These are phyloP conservation scores for Lasiodiplodia sp. DNA, from an alignment of 2,329 filamentous ascomycete species.

Conservation along the genomic window DNA sequence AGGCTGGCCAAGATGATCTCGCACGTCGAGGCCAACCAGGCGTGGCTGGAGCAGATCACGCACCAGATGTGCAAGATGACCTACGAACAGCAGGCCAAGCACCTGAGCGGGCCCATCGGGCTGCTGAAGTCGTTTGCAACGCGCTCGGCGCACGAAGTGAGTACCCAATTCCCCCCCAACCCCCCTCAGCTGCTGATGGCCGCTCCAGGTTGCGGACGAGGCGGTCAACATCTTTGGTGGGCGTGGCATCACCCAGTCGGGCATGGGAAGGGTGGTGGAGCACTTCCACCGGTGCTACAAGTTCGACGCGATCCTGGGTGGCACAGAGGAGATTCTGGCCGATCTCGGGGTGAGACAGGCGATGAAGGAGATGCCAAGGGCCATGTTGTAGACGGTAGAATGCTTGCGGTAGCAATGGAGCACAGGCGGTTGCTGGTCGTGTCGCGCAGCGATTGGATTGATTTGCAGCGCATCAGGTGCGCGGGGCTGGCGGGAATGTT, in stretches of 20 bases:
- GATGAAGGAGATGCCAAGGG: constrained; percentile 83
- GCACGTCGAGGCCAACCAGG: constrained; percentile 80
- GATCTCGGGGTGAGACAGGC: constrained; percentile 86
- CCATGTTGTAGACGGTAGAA: constrained; percentile 68
- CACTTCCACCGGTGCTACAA: constrained; percentile 87
- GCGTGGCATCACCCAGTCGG: constrained; percentile 77
- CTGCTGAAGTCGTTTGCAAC: constrained; percentile 82
- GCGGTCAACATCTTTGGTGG: constrained; percentile 88
- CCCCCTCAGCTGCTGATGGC: neutral
- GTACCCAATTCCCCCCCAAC: neutral
- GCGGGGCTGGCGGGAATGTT: constrained; percentile 16
- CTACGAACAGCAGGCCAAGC: constrained; percentile 76
- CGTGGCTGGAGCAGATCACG: constrained; percentile 84
- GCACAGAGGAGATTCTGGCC: constrained; percentile 81
- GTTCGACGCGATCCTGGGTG: constrained; percentile 71
- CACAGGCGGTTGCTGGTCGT: constrained; percentile 10
- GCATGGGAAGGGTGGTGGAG: constrained; percentile 84
- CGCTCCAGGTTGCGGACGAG: constrained; percentile 71
- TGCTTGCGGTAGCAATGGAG: constrained; percentile 17
- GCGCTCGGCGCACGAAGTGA: constrained; percentile 73
- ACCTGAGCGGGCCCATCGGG: constrained; percentile 81
- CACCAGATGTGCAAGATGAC: constrained; percentile 90
- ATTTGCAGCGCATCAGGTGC: constrained; percentile 18
- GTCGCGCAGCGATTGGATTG: constrained; percentile 14
- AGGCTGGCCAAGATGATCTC: constrained; percentile 87